Base-by-base conservation (phyloP, 2,329 filamentous ascomycete species). In the Xylariaceae sp. region DNA sequence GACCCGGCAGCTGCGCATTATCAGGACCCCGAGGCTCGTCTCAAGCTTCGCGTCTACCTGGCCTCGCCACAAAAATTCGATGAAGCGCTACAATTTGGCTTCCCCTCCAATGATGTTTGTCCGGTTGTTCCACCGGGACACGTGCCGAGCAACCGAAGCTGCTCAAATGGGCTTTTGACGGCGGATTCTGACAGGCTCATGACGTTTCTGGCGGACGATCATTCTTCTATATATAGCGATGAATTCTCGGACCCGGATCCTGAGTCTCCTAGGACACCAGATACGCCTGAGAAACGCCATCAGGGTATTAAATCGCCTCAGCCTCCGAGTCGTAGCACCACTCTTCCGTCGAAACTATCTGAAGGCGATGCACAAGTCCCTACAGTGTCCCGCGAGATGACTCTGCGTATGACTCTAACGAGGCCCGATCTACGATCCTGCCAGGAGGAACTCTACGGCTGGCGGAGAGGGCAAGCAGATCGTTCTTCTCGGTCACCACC, bases 31-130 rank as follows among this genome's bases (percentile, higher is more conserved):
- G 90, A 96, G 68, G 91, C 92, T 32, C 84, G 93, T 27, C 80
- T 91, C 64, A 96, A 95, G 73, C 77, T 97, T 16, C 86, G 92
- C 10, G 85, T 91, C 6, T 96, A 92, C 65, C 82, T 96, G 16
- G 89, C 90, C 6, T 96, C 92, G 1, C 89, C 92, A 1, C 90
- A 96, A 62, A 96, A 96, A 69, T 97, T 97, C 64, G 93, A 97
- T 68, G 93, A 97, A 72, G 92, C 91, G 1, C 83, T 97, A 46
- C 90, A 96, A 69, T 97, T 95, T 72, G 93, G 93, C 0, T 97
- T 97, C 64, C 91, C 92, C 0, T 85, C 87, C 0, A 77, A 77
- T 29, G 80, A 84, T 27, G 72, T 64, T 6, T 58, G 73, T 16
- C 61, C 69, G 3, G 63, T 73, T n/a, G 64, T 63, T 1, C 58